Percentiles rank a stretch among this genome's conserved stretches.
Conservation (phyloP, 495 filamentous ascomycete genomes). For the Astrocystis sublimbata region DNA sequence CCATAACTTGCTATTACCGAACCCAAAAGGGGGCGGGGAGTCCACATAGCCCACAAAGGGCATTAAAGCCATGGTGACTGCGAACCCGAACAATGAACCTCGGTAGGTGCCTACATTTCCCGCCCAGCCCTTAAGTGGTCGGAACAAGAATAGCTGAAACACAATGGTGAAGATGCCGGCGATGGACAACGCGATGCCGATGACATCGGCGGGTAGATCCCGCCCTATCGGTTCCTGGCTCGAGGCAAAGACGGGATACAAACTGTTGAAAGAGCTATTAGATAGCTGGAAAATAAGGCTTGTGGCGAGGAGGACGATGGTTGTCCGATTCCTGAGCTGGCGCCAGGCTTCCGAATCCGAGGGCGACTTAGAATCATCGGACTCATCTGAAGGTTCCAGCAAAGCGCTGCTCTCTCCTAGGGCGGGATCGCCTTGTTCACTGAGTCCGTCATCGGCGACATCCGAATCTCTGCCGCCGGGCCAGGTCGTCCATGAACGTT, state of each 20-base stretch:
- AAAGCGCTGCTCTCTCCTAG: slow-evolving; percentile 34
- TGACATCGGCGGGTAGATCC: slow-evolving; percentile 70
- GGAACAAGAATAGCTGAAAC: slow-evolving; percentile 85
- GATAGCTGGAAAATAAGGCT: slow-evolving; percentile 86
- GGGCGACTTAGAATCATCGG: slow-evolving; percentile 32
- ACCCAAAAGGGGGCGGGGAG: slow-evolving; percentile 42
- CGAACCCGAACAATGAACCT: slow-evolving; percentile 76
- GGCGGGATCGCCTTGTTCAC: slow-evolving; percentile 41
- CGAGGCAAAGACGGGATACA: slow-evolving; percentile 89
- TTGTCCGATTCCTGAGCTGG: slow-evolving; percentile 72
- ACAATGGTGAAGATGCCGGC: slow-evolving; percentile 80
- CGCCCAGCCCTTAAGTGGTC: slow-evolving; percentile 72
- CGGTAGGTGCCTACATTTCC: slow-evolving; percentile 86
- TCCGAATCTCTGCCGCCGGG: slow-evolving; percentile 55
- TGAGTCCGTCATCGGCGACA: slow-evolving; percentile 37
- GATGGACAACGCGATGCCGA: slow-evolving; percentile 84
- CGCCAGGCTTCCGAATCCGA: slow-evolving; percentile 46
- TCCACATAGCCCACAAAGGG: slow-evolving; percentile 84
- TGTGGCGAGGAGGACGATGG: slow-evolving; percentile 73
- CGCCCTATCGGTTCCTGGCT: slow-evolving; percentile 73
- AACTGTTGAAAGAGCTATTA: slow-evolving; percentile 85
- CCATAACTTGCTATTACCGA: slow-evolving; percentile 61
- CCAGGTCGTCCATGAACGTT: slow-evolving; percentile 65
- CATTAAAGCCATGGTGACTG: slow-evolving; percentile 79
- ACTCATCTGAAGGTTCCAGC: slow-evolving; percentile 34